phyloP scores from a whole-genome alignment of 2,329 filamentous ascomycete genomes.

The Fusarium sp. region DNA sequence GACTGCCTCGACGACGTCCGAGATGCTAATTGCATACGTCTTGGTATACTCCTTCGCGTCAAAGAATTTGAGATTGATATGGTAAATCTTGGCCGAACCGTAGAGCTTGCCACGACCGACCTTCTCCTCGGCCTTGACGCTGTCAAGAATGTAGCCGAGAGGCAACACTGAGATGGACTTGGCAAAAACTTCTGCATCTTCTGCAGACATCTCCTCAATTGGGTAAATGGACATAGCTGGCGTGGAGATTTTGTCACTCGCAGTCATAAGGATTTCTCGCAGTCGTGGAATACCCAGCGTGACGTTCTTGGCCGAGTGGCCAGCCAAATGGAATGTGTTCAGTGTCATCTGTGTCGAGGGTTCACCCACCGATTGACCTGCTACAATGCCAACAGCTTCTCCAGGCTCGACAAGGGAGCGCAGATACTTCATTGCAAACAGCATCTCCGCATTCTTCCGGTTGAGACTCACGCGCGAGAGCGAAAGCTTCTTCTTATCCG shows the following conservation, averaged over 20 bases:
- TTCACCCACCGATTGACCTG: slow-evolving; percentile 95
- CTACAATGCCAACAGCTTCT: slow-evolving; percentile 96
- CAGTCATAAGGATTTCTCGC: slow-evolving; percentile 98
- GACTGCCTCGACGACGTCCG: slow-evolving; percentile 81
- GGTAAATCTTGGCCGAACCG: slow-evolving; percentile 82
- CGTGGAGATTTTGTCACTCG: slow-evolving; percentile 86
- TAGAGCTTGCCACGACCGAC: slow-evolving; percentile 76
- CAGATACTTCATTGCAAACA: slow-evolving; percentile 92
- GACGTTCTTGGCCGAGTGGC: slow-evolving; percentile 98
- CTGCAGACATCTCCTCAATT: slow-evolving; percentile 73
- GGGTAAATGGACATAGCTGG: slow-evolving; percentile 88
- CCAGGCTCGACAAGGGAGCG: slow-evolving; percentile 92
- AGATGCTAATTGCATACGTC: slow-evolving; percentile 82
- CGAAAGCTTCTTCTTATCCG: slow-evolving; percentile 44
- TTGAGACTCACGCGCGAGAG: slow-evolving; percentile 54
- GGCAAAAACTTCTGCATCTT: slow-evolving; percentile 80
- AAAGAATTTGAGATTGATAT: slow-evolving; percentile 85
- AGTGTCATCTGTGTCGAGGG: slow-evolving; percentile 99
- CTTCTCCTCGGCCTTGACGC: slow-evolving; percentile 80
- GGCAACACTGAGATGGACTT: slow-evolving; percentile 91
- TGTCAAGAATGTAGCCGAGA: slow-evolving; percentile 84
- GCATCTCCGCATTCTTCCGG: slow-evolving; percentile 80
- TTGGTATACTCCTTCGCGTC: slow-evolving; percentile 81
- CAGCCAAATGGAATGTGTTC: slow-evolving; percentile 99
- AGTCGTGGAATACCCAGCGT: slow-evolving; percentile 97